Base-by-base conservation (phyloP, 2,329 filamentous ascomycete species). In the Blumeria hordei region DNA sequence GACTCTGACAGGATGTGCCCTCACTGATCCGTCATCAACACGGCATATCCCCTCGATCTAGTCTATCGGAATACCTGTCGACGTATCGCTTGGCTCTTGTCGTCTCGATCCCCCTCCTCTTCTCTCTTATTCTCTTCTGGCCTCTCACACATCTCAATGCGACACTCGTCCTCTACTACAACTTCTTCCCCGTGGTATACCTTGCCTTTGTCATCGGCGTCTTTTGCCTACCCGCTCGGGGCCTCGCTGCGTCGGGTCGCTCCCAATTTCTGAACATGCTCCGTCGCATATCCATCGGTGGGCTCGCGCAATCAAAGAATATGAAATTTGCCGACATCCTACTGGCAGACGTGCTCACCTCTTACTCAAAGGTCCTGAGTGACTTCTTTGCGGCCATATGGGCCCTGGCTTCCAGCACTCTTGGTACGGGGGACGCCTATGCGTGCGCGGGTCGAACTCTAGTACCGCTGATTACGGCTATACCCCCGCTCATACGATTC, bases 311-410 rank as follows among this genome's bases (percentile, higher is more conserved):
- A 67, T 73, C 85, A 0, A 78, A 85, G 61, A 85, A 95, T 67
- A 88, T 90, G 55, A 94, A 94, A 65, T 96, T 96, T 63, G 90
- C 87, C 55, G 92, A 98, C 65, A 83, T 96, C 54, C 70, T 98
- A 57, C 77, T 98, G 16, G 88, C 92, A 36, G 92, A 98, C 74
- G 90, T 88, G 55, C 70, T 96, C 62, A 98, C 92, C 44, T 93
- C 85, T 63, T 98, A 96, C 67, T 83, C 90, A 58, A 94, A 93
- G 67, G 84, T 95, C 34, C 73, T 94, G 33, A 90, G 82, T 28
- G 92, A 98, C 67, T 70, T 95, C 11, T 95, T 88, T 66, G 83
- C 96, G 55, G 81, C 81, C 51, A 69, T 88, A 33, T 96, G 88
- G 77, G 94, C 95, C 90, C 88, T 94, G 67, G 69, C 74, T 3